phyloP scores from a whole-genome alignment of 1,284 basidiomycete species.

The Irpex rosettiformis region DNA sequence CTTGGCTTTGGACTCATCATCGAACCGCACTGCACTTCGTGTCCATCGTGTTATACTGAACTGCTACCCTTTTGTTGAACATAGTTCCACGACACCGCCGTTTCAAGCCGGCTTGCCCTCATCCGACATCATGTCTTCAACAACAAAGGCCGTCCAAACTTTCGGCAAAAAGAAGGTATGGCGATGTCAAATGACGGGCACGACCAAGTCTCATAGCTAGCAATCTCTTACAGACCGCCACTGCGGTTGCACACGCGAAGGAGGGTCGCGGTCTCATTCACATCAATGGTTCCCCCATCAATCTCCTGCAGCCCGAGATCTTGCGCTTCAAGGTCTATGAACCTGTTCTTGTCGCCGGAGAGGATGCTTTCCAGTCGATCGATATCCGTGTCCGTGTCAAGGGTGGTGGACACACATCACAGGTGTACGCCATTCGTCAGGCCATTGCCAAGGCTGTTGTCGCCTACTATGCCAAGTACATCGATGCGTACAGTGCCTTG shows the following conservation, averaged over 20 bases:
- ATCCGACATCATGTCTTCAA: slow-evolving; percentile 61
- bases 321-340: slow-evolving; percentile 99
- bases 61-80: slow-evolving; percentile 2
- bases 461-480: slow-evolving; percentile 98
- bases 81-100: slow-evolving; percentile 23
- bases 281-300: slow-evolving; percentile 96
- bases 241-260: slow-evolving; percentile 93
- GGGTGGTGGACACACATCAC: slow-evolving; percentile 99
- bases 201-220: not conserved
- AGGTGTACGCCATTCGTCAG: slow-evolving; percentile 99
- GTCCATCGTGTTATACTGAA: slow-evolving; percentile 12
- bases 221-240: slow-evolving; percentile 71
- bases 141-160: slow-evolving; percentile 88
- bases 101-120: slow-evolving; percentile 19
- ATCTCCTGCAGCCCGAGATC: slow-evolving; percentile 91
- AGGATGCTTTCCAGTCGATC: slow-evolving; percentile 80
- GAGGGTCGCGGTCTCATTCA: slow-evolving; percentile 98
- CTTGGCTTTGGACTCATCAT: slow-evolving; percentile 1
- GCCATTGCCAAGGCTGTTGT: slow-evolving; percentile 98
- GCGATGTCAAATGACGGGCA: slow-evolving; percentile 10
- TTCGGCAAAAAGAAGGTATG: slow-evolving; percentile 98
- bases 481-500: slow-evolving; percentile 96
- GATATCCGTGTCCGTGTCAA: slow-evolving; percentile 99
- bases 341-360: slow-evolving; percentile 85
- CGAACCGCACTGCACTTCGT: slow-evolving; percentile 2